phyloP scores from a whole-genome alignment of 2,329 filamentous ascomycete genomes.

The Chaetomiaceae sp. region DNA sequence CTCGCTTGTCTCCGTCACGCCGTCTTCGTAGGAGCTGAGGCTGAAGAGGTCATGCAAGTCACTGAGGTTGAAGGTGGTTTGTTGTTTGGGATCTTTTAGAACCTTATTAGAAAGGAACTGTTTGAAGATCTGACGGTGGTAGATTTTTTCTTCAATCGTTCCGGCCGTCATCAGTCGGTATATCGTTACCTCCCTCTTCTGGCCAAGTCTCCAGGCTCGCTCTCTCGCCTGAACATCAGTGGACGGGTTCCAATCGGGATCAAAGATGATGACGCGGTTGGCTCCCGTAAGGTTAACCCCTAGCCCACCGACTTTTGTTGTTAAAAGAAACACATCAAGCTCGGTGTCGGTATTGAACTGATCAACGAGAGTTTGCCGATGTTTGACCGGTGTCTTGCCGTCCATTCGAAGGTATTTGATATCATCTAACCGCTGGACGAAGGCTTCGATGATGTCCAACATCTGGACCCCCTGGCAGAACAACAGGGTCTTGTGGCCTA shows the following conservation, averaged over 20 bases:
- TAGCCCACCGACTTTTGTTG: constrained; percentile 90
- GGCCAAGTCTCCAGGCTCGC: constrained; percentile 89
- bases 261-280: constrained; percentile 94
- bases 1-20: constrained; percentile 75
- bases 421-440: constrained; percentile 62
- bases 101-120: constrained; percentile 98
- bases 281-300: constrained; percentile 94
- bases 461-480: constrained; percentile 94
- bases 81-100: constrained; percentile 86
- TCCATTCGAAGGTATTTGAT: constrained; percentile 88
- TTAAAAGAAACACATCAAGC: constrained; percentile 85
- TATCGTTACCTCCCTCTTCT: constrained; percentile 92
- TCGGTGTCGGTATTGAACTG: constrained; percentile 80
- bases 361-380: constrained; percentile 85
- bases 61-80: constrained; percentile 82
- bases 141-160: constrained; percentile 99
- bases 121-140: constrained; percentile 97
- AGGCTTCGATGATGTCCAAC: constrained; percentile 88
- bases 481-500: constrained; percentile 86
- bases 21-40: constrained; percentile 62
- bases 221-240: constrained; percentile 94
- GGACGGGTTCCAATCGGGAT: constrained; percentile 98
- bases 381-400: constrained; percentile 81
- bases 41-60: constrained; percentile 92
- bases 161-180: constrained; percentile 97